Evolutionary conservation across 805 yeast genomes (phyloP).

Genomic region (Soucietia sequanensis): DNA sequence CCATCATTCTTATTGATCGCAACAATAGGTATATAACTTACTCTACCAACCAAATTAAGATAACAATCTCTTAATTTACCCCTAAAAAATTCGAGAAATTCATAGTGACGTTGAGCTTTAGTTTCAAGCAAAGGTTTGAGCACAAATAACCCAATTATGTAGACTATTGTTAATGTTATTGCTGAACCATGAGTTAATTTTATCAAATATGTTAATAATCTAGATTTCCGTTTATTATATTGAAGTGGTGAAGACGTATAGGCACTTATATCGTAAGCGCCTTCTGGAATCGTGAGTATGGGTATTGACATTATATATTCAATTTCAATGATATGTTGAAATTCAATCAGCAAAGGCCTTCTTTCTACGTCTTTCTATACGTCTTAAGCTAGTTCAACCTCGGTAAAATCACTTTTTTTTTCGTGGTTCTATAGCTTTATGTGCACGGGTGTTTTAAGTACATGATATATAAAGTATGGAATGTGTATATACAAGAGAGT

Average conservation of each 20-base stretch:
- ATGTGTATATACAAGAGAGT: too few species aligned
- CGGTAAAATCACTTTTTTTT: too few species aligned
- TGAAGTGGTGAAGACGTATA: slow-evolving; percentile 8
- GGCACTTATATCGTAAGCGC: slow-evolving; percentile 33
- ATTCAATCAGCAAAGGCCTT: too few species aligned
- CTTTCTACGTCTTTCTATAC: too few species aligned
- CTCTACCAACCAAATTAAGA: slow-evolving; percentile 30
- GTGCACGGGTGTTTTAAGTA: too few species aligned
- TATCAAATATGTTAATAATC: slow-evolving; percentile 23
- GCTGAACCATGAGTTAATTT: slow-evolving; percentile 36
- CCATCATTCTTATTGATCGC: slow-evolving; percentile 27
- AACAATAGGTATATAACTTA: slow-evolving; percentile 39
- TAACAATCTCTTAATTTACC: slow-evolving; percentile 34
- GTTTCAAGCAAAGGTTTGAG: slow-evolving; percentile 35
- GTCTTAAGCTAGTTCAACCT: too few species aligned
- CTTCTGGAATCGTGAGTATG: slow-evolving; percentile 39
- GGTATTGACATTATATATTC: slow-evolving; percentile 32
- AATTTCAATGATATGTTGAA: too few species aligned
- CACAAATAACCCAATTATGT: slow-evolving; percentile 30
- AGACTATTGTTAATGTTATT: slow-evolving; percentile 22
- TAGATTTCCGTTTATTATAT: neutral
- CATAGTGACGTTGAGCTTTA: slow-evolving; percentile 27
- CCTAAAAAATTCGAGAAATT: slow-evolving; percentile 32
- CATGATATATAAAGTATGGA: too few species aligned
- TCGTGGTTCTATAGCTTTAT: too few species aligned